Evolutionary conservation across 2,329 filamentous ascomycete genomes (phyloP).

Genomic region (Curvularia lunata): DNA sequence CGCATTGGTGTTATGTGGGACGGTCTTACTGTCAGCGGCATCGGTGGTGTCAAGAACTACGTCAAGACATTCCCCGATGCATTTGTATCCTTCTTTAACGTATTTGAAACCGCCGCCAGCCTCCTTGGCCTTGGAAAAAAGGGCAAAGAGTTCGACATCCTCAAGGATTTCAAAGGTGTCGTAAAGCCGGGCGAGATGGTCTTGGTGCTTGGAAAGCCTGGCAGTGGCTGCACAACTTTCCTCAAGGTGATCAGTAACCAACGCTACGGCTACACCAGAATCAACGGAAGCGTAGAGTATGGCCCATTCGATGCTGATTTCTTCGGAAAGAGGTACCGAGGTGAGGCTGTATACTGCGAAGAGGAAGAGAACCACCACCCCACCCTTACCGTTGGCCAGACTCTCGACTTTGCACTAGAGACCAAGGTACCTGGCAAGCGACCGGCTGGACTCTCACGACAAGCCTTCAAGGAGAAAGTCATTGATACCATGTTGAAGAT

Average conservation of each 20-base stretch:
- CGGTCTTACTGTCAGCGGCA: constrained; percentile 74
- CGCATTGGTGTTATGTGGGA: constrained; percentile 78
- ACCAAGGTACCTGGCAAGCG: constrained; percentile 84
- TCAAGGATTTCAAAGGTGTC: constrained; percentile 71
- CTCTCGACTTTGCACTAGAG: constrained; percentile 82
- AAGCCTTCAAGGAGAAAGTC: constrained; percentile 77
- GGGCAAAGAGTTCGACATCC: constrained; percentile 73
- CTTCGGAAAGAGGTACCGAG: constrained; percentile 74
- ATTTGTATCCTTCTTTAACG: constrained; percentile 77
- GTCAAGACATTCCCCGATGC: constrained; percentile 78
- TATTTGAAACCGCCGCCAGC: constrained; percentile 68
- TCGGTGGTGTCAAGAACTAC: constrained; percentile 75
- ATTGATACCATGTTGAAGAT: constrained; percentile 79
- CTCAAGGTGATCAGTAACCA: constrained; percentile 62
- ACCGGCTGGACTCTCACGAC: constrained; percentile 73
- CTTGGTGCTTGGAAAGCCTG: constrained; percentile 78
- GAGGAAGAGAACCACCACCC: constrained; percentile 87
- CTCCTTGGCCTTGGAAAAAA: constrained; percentile 71
- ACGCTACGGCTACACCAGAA: constrained; percentile 64
- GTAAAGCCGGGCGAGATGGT: constrained; percentile 81
- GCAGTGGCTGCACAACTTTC: constrained; percentile 63
- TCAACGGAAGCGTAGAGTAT: constrained; percentile 76
- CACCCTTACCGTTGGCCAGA: constrained; percentile 86
- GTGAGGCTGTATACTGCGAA: constrained; percentile 84
- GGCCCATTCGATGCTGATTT: constrained; percentile 74